Evolutionary conservation across 2,329 filamentous ascomycete genomes (phyloP).

Genomic region (Nannizziopsis barbatae): DNA sequence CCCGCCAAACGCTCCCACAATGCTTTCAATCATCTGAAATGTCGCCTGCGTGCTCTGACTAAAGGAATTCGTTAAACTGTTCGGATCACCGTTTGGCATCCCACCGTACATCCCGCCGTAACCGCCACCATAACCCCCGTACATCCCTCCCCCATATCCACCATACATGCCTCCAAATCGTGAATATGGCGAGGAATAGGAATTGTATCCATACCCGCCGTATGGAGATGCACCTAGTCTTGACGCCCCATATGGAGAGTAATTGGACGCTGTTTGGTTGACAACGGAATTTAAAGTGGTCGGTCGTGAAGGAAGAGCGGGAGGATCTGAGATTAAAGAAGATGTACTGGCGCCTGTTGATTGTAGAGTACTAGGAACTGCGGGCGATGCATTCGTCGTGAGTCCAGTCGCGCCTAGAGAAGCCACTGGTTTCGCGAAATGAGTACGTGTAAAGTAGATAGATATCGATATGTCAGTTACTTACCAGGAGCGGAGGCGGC

Average conservation of each 20-base stretch:
- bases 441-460: not conserved
- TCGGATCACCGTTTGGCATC: conserved; percentile 49
- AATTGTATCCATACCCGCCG: conserved; percentile 40
- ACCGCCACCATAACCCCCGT: conserved; percentile 35
- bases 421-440: not conserved
- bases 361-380: not conserved
- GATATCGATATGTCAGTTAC: conserved; percentile 21
- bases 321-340: conserved; percentile 41
- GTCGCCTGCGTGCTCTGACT: conserved; percentile 90
- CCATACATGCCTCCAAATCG: conserved; percentile 39
- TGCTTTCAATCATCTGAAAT: conserved; percentile 95
- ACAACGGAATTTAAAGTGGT: conserved; percentile 66
- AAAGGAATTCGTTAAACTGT: conserved; percentile 91
- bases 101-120: conserved; percentile 39
- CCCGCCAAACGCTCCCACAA: conserved; percentile 90
- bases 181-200: conserved; percentile 46
- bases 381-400: not conserved
- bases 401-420: not conserved
- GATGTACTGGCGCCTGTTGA: conserved; percentile 22
- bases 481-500: conserved; percentile 41
- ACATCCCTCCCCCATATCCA: conserved; percentile 31
- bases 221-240: conserved; percentile 45
- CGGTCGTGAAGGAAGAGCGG: conserved; percentile 69
- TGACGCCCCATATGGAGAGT: conserved; percentile 53
- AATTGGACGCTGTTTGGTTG: conserved; percentile 77